These are phyloP conservation scores for Zizania latifolia DNA, from an alignment of 176 grass and related monocot genomes.

Conservation along the genomic window DNA sequence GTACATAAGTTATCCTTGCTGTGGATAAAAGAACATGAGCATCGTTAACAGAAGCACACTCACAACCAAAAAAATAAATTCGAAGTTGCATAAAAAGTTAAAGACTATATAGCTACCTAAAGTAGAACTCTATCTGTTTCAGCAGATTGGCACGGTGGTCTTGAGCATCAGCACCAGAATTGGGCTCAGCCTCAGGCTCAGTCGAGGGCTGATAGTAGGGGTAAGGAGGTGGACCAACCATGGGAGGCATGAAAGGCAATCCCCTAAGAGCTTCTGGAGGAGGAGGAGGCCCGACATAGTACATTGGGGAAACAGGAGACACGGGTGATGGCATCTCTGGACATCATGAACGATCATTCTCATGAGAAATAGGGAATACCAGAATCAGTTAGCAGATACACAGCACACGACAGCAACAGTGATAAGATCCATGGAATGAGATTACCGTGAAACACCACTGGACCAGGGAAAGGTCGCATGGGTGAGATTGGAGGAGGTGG, in stretches of 20 bases:
- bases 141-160: constrained; percentile 42
- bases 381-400: too few species aligned
- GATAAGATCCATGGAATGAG: too few species aligned
- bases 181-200: background rate
- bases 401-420: too few species aligned
- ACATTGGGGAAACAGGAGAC: constrained; percentile 59
- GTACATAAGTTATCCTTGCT: constrained; percentile 94
- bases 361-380: too few species aligned
- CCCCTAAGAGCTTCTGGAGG: constrained; percentile 56
- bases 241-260: constrained; percentile 52
- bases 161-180: constrained; percentile 4
- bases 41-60: background rate
- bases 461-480: constrained; percentile 28
- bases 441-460: constrained; percentile 56
- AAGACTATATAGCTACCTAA: constrained; percentile 58
- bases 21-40: constrained; percentile 27
- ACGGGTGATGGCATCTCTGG: constrained; percentile 54
- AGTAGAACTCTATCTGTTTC: constrained; percentile 95
- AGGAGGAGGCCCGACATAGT: constrained; percentile 58
- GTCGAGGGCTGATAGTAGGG: constrained; percentile 28
- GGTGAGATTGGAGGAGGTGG: constrained; percentile 26
- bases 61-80: background rate
- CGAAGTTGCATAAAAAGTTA: background rate
- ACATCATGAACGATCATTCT: background rate
- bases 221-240: constrained; percentile 47